Percentiles rank a stretch among this genome's conserved stretches.
phyloP scores from a whole-genome alignment of 2,329 filamentous ascomycete species.

The Exophiala sp. region DNA sequence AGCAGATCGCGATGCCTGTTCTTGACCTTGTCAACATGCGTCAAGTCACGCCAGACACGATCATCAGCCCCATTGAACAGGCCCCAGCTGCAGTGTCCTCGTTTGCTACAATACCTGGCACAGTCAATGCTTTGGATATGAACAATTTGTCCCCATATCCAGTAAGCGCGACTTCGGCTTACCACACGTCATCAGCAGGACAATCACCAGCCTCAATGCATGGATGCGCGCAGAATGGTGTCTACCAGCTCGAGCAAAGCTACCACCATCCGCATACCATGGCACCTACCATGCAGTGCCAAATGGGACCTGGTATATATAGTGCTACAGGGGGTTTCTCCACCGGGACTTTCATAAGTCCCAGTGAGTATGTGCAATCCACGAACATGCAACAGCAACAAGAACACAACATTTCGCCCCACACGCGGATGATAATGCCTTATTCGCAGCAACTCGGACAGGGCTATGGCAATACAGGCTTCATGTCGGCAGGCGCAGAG shows the following conservation, averaged over 20 bases:
- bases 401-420: slow-evolving; percentile 15
- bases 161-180: slow-evolving; percentile 28
- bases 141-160: slow-evolving; percentile 31
- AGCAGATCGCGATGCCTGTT: slow-evolving; percentile 81
- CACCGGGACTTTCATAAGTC: slow-evolving; percentile 9
- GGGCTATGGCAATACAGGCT: slow-evolving; percentile 7
- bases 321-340: neutral
- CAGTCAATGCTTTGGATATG: slow-evolving; percentile 24
- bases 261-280: slow-evolving; percentile 19
- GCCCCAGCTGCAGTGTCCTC: slow-evolving; percentile 40
- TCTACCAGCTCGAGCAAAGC: slow-evolving; percentile 6
- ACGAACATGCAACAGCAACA: neutral
- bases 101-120: slow-evolving; percentile 2
- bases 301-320: slow-evolving; percentile 4
- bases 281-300: slow-evolving; percentile 4
- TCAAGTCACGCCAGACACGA: slow-evolving; percentile 50
- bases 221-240: slow-evolving; percentile 8
- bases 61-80: slow-evolving; percentile 66
- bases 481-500: slow-evolving; percentile 2
- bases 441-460: slow-evolving; percentile 10
- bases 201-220: slow-evolving; percentile 25
- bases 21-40: slow-evolving; percentile 51
- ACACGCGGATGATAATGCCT: slow-evolving; percentile 12
- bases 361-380: slow-evolving; percentile 5
- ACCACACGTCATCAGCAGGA: slow-evolving; percentile 27